phyloP scores from a whole-genome alignment of 169 alveolate species.

The Plasmodium gaboni region DNA sequence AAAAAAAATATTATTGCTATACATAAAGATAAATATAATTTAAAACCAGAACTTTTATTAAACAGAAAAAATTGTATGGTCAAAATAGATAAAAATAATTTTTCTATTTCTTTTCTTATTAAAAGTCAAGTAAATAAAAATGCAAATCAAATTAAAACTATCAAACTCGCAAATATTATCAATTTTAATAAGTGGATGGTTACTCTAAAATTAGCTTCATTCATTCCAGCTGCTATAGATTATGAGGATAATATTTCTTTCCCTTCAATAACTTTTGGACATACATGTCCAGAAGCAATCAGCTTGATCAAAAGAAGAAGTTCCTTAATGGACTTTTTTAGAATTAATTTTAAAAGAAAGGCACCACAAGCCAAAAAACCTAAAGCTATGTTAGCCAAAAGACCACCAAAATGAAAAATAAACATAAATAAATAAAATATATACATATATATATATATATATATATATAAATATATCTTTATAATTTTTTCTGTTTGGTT shows the following conservation, averaged over 20 bases:
- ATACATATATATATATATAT: too few relatives aligned
- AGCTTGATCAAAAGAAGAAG: constrained; percentile 53
- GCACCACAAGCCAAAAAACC: background rate
- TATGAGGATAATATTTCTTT: constrained; percentile 71
- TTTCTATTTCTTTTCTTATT: constrained; percentile 67
- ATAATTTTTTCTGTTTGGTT: too few relatives aligned
- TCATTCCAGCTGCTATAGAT: constrained; percentile 71
- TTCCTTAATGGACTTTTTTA: constrained; percentile 22
- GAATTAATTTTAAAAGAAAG: constrained; percentile 10
- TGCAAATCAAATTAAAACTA: constrained; percentile 29
- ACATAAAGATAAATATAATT: constrained; percentile 80
- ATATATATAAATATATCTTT: too few relatives aligned
- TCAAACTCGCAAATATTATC: constrained; percentile 24
- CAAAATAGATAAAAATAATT: constrained; percentile 61
- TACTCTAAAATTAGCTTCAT: constrained; percentile 83
- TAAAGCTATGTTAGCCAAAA: background rate
- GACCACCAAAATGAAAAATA: too few relatives aligned
- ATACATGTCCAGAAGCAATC: constrained; percentile 83
- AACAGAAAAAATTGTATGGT: constrained; percentile 76
- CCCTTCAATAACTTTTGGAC: constrained; percentile 84
- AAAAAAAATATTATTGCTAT: constrained; percentile 78
- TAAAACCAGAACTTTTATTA: constrained; percentile 77
- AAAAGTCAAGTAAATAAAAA: constrained; percentile 15
- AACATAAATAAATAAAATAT: too few relatives aligned
- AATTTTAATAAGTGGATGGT: constrained; percentile 82